Conservation (phyloP, 1,139 yeast genomes). For the Candida sanyaensis region DNA sequence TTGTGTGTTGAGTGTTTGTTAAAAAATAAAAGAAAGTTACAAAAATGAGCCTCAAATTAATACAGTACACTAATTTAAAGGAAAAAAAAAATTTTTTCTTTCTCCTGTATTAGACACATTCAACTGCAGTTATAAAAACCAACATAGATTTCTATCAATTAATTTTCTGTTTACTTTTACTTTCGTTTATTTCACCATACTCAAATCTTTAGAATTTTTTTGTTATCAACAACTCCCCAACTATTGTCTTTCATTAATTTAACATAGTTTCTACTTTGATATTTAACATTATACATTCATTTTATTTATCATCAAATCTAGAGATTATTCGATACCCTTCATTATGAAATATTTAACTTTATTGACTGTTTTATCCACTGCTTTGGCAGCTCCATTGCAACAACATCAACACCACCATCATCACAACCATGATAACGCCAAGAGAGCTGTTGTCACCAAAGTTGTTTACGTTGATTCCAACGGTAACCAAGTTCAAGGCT, state of each 20-base stretch:
- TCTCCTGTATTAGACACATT: neutral
- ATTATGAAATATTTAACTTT: slow-evolving; percentile 14
- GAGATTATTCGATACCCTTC: neutral
- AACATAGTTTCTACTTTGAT: neutral
- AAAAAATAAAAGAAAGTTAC: no score
- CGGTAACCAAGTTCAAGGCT: slow-evolving; percentile 42
- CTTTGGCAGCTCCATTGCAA: slow-evolving; percentile 34
- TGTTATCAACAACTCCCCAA: neutral
- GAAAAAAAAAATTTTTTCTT: neutral
- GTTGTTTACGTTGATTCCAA: slow-evolving; percentile 76
- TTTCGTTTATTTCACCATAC: neutral
- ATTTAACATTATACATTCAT: slow-evolving; percentile 1
- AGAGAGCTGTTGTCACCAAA: slow-evolving; percentile 79
- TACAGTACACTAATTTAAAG: neutral
- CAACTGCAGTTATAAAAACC: neutral
- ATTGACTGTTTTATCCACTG: slow-evolving; percentile 23
- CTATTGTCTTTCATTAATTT: slow-evolving; percentile 5
- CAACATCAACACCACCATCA: slow-evolving; percentile 39
- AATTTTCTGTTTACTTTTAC: neutral
- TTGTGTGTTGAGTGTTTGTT: no score
- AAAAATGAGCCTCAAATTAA: no score
- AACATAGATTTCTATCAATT: neutral
- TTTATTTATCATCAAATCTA: neutral
- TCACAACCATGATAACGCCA: slow-evolving; percentile 23
- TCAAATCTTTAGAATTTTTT: neutral